Base-by-base conservation (phyloP, 2,329 filamentous ascomycete species). In the Nemania serpens region DNA sequence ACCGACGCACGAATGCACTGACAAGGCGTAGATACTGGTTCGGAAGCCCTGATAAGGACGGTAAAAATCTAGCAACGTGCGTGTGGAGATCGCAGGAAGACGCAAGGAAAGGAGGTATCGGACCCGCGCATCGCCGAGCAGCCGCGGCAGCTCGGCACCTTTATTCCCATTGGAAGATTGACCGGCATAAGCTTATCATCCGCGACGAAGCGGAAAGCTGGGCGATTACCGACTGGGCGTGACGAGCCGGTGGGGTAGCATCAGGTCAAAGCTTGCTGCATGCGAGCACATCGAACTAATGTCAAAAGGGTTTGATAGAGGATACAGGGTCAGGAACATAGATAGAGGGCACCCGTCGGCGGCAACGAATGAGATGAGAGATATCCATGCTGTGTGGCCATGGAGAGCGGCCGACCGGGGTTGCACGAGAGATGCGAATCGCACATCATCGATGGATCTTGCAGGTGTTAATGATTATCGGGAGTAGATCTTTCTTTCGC, bases 31-130 rank as follows among this genome's bases (percentile, higher is more conserved):
- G 86, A 75, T 97, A 97, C 76, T 97, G 93, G 92, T 97, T 96
- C 75, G 91, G 92, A 2, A 81, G 79, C 36, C 88, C 89, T 18
- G 87, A 96, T 76, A 78, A 75, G 45, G 81, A 89, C 53, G 82
- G 89, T 63, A 81, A 86, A 71, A 97, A 97, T 77, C 76, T 97
- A 69, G 93, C 93, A 45, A 97, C 93, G 50, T 93, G 87, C 74
- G 73, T 90, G 62, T 90, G 87, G 87, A 79, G 85, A 65, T 83
- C 82, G 34, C 79, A 81, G 45, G 78, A 83, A 42, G 85, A 89
- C 70, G 87, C 87, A 39, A 80, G 78, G 68, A 79, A 80, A 64
- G 87, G 86, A 60, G 85, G 85, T 33, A 75, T 80, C 55, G 86
- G 86, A 12, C 81, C 82, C 49, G 88, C 87, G 59, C 83, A 86